Base-by-base conservation (phyloP, 2,329 filamentous ascomycete species). In the Macrophomina tecta region DNA sequence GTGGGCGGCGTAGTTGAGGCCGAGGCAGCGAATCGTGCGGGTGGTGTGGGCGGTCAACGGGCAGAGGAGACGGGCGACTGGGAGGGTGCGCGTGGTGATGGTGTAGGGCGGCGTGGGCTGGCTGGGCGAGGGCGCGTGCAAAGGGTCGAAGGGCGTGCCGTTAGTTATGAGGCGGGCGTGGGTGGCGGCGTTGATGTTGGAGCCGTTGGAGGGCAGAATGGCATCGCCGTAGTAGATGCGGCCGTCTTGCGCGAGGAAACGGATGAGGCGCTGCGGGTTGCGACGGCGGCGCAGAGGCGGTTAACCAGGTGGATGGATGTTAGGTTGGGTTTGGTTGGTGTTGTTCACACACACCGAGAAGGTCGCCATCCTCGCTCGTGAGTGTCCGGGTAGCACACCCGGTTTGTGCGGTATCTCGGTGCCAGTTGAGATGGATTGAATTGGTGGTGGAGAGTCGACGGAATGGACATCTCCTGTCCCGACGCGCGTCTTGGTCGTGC, bases 141-240 rank as follows among this genome's bases (percentile, higher is more conserved):
- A 23, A 9, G 84, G 81, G 62, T 87, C 87, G 70, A 91, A 91
- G 72, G 92, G 87, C 70, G 89, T 84, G 45, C 90, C 11, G 36
- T 12, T 90, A 18, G 81, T 80, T 70, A 92, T 87, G 56, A 92
- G 81, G 60, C 80, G 85, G 28, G 90, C 90, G 71, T 85, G 83
- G 60, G 81, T 86, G 1, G 85, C 84, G 78, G 87, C 84, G 68
- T 85, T 80, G 69, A 91, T 84, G 72, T 92, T 88, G 58, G 76
- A 86, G 46, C 84, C 79, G 23, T 87, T 88, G 0, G 78, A 64
- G 3, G 89, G 88, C 23, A 92, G 84, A 66, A 93, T 87, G 68
- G 91, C 90, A 56, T 79, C 72, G 1, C 77, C 77, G 67, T 75
- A 78, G 14, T 72, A 69, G 0, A 68, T 70, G 56, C 74, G 72